Conservation (phyloP, 2,329 filamentous ascomycete genomes). For the Penicillium capsulatum region DNA sequence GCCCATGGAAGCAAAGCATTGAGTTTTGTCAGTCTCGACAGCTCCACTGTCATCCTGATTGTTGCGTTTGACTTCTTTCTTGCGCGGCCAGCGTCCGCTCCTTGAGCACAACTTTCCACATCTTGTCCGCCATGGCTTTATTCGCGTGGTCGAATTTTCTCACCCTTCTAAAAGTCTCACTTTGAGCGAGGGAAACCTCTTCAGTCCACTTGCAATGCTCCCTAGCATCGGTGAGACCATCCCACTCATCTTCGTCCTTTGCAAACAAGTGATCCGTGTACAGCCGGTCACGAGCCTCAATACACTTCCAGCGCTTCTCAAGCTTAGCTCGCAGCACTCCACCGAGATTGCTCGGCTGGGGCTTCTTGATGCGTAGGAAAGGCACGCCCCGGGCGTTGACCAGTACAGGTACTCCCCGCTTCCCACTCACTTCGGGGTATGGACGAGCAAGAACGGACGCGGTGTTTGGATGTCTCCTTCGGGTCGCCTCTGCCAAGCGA, state of each 20-base stretch:
- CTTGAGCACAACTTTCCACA: constrained; percentile 41
- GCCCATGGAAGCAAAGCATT: too few species aligned
- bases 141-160: constrained; percentile 26
- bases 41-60: too few species aligned
- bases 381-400: constrained; percentile 43
- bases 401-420: constrained; percentile 39
- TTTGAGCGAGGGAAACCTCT: constrained; percentile 17
- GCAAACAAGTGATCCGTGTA: constrained; percentile 30
- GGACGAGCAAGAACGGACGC: constrained; percentile 37
- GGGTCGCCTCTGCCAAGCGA: constrained; percentile 28
- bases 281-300: constrained; percentile 32
- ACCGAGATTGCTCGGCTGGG: constrained; percentile 40
- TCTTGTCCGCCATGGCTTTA: constrained; percentile 27
- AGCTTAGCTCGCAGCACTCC: constrained; percentile 36
- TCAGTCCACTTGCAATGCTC: constrained; percentile 25
- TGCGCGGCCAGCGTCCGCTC: constrained; percentile 36
- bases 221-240: constrained; percentile 26
- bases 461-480: constrained; percentile 31
- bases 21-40: too few species aligned
- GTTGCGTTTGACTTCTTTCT: constrained; percentile 20
- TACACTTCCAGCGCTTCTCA: constrained; percentile 32
- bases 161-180: constrained; percentile 24
- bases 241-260: constrained; percentile 43
- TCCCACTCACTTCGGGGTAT: constrained; percentile 30
- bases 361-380: constrained; percentile 44